Conservation (phyloP, 805 yeast genomes). For the Candida hungchunana region DNA sequence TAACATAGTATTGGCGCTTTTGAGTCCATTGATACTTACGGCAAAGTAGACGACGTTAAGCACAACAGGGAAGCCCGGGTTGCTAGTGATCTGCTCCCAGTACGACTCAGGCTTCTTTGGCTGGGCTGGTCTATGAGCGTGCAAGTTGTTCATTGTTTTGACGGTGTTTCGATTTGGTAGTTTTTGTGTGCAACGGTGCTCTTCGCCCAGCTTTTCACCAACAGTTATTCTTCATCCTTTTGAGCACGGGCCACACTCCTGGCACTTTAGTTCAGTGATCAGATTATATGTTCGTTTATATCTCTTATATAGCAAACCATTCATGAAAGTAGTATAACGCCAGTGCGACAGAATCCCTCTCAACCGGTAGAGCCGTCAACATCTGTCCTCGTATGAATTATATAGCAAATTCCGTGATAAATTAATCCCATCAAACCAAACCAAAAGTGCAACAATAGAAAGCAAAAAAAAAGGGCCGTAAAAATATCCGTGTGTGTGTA, state of each 20-base stretch:
- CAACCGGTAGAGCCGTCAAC: too few relatives aligned
- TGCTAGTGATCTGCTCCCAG: constrained; percentile 49
- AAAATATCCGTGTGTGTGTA: too few relatives aligned
- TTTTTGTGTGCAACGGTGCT: neutral
- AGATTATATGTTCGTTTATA: too few relatives aligned
- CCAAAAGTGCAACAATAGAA: too few relatives aligned
- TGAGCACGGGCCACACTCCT: too few relatives aligned
- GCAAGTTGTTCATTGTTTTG: constrained; percentile 15
- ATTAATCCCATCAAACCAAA: neutral
- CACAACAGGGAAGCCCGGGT: constrained; percentile 63
- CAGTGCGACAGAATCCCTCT: too few relatives aligned
- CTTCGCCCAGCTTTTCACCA: neutral
- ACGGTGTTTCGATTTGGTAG: neutral
- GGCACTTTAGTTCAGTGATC: too few relatives aligned
- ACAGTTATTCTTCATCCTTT: neutral
- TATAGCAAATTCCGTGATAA: neutral
- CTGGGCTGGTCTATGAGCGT: constrained; percentile 21
- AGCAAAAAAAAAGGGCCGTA: too few relatives aligned
- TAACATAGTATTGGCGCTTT: neutral
- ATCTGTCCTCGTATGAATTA: too few relatives aligned
- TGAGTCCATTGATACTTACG: constrained; percentile 24
- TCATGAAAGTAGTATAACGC: too few relatives aligned
- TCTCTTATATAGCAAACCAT: too few relatives aligned
- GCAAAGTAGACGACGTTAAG: constrained; percentile 61
- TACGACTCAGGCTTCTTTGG: constrained; percentile 27